phyloP scores from a whole-genome alignment of 2,329 filamentous ascomycete species.

The Colletotrichum cordylinicola region DNA sequence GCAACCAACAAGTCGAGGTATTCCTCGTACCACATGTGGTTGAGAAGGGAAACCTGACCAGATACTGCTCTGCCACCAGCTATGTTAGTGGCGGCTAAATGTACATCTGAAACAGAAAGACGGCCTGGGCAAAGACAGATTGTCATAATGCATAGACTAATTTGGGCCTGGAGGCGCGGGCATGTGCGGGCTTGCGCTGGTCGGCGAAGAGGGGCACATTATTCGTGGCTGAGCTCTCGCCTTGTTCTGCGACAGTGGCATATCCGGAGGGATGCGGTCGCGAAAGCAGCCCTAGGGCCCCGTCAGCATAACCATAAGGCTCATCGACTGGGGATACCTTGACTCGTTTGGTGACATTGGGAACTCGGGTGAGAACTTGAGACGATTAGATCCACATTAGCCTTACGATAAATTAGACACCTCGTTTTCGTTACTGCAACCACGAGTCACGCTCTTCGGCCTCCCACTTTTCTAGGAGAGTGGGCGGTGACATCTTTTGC shows the following conservation, averaged over 20 bases:
- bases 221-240: not conserved
- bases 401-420: not conserved
- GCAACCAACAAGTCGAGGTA: not conserved
- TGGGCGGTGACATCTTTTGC: not conserved
- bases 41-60: not conserved
- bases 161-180: not conserved
- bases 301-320: not conserved
- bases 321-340: rapidly evolving
- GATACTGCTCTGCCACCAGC: not conserved
- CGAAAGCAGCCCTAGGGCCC: not conserved
- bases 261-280: not conserved
- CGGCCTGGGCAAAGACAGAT: not conserved
- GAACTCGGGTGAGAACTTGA: not conserved
- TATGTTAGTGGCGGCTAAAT: not conserved
- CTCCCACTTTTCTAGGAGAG: not conserved
- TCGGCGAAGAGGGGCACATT: not conserved
- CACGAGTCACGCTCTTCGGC: not conserved
- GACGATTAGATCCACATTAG: not conserved
- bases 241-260: not conserved
- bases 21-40: not conserved
- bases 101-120: not conserved
- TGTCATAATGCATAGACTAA: not conserved
- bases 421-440: rapidly evolving
- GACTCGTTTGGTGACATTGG: not conserved
- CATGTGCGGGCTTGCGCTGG: not conserved